Conservation (phyloP, 2,329 filamentous ascomycete species). For the Monascus ruber region DNA sequence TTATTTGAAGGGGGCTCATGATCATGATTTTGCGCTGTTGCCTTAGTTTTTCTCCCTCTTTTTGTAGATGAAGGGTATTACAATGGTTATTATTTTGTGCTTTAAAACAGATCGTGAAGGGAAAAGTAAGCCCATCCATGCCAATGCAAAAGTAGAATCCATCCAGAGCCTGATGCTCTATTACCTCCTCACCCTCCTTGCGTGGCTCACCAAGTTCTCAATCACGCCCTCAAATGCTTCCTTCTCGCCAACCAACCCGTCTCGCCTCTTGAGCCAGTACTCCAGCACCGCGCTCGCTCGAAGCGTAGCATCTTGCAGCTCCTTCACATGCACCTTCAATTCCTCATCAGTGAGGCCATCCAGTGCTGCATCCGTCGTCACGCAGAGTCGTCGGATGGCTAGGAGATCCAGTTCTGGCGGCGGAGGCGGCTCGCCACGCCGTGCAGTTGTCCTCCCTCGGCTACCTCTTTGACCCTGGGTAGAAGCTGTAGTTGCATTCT, state of each 20-base stretch:
- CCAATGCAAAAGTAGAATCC: constrained; percentile 3
- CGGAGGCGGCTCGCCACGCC: constrained; percentile 45
- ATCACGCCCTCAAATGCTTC: constrained; percentile 95
- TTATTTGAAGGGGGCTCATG: constrained; percentile 26
- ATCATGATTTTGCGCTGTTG: constrained; percentile 22
- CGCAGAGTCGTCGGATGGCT: constrained; percentile 64
- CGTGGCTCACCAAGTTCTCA: constrained; percentile 89
- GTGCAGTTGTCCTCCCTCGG: constrained; percentile 15
- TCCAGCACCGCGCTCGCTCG: constrained; percentile 66
- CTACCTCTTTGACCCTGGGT: constrained; percentile 17
- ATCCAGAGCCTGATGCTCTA: constrained; percentile 10
- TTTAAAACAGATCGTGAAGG: too few species aligned
- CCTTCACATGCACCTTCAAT: constrained; percentile 58
- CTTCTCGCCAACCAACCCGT: constrained; percentile 79
- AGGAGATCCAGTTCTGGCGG: constrained; percentile 70
- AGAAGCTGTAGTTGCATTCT: constrained; percentile 3
- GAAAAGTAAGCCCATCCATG: too few species aligned
- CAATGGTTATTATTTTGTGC: neutral
- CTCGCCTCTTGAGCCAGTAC: constrained; percentile 77
- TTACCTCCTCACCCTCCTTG: constrained; percentile 69
- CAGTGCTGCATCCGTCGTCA: constrained; percentile 73
- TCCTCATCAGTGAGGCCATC: constrained; percentile 68
- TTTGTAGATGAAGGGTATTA: too few species aligned
- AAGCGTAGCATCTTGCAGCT: constrained; percentile 57
- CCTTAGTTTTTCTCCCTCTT: neutral